phyloP scores from a whole-genome alignment of 176 grass and related monocot genomes.

The Oryza punctata region DNA sequence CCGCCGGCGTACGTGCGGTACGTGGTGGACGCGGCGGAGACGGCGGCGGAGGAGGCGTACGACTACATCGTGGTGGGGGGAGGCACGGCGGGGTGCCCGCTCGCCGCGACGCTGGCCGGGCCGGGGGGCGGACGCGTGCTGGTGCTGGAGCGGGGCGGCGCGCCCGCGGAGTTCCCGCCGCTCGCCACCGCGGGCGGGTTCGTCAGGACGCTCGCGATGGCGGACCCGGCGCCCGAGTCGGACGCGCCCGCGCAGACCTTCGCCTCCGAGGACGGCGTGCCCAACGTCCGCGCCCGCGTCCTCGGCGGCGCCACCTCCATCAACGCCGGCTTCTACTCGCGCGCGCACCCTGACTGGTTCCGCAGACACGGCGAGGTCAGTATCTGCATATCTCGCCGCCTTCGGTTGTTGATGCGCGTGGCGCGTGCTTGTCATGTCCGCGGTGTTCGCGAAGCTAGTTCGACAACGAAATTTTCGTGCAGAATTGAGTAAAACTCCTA shows the following conservation, averaged over 20 bases:
- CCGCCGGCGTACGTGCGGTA: constrained; percentile 55
- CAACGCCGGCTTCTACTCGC: constrained; percentile 88
- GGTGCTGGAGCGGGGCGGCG: constrained; percentile 70
- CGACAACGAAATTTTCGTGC: not conserved
- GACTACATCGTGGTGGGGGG: constrained; percentile 94
- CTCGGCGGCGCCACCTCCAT: constrained; percentile 65
- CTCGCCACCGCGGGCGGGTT: constrained; percentile 58
- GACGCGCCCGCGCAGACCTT: constrained; percentile 54
- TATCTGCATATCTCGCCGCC: not conserved
- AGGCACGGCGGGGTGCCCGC: constrained; percentile 71
- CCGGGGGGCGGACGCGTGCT: constrained; percentile 50
- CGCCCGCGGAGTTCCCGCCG: constrained; percentile 63
- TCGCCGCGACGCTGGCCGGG: constrained; percentile 65
- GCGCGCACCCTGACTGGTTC: constrained; percentile 65
- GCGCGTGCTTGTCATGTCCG: not conserved
- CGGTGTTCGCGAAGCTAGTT: not conserved
- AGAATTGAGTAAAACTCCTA: not conserved
- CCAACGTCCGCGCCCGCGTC: constrained; percentile 65
- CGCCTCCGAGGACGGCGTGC: constrained; percentile 59
- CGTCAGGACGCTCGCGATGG: constrained; percentile 61
- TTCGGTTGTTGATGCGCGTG: not conserved
- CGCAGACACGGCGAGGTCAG: constrained; percentile 17
- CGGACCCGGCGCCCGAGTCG: constrained; percentile 50
- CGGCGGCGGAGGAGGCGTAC: constrained; percentile 61
- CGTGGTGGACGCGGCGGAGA: constrained; percentile 53